phyloP scores from a whole-genome alignment of 2,329 filamentous ascomycete species.

The Sordariomycetes sp. region DNA sequence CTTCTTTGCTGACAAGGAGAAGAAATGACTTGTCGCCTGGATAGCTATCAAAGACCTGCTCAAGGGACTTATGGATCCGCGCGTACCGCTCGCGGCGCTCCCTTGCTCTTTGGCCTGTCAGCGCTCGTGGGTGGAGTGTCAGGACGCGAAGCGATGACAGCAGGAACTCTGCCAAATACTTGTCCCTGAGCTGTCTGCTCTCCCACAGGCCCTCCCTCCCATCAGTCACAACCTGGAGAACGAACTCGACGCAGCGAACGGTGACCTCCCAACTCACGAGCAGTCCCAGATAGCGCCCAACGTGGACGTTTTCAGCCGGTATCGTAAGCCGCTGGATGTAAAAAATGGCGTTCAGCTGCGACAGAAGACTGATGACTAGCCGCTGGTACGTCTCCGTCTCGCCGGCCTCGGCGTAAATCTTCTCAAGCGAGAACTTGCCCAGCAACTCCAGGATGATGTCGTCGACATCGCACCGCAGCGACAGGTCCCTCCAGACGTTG shows the following conservation, averaged over 20 bases:
- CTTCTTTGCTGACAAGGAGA: slow-evolving; percentile 25
- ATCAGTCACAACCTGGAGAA: slow-evolving; percentile 24
- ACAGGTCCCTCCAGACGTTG: slow-evolving; percentile 23
- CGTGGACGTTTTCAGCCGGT: slow-evolving; percentile 20
- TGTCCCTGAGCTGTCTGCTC: slow-evolving; percentile 19
- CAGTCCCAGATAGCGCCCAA: slow-evolving; percentile 25
- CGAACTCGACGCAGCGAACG: slow-evolving; percentile 25
- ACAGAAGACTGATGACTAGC: slow-evolving; percentile 22
- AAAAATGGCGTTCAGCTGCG: slow-evolving; percentile 28
- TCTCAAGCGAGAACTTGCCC: slow-evolving; percentile 30
- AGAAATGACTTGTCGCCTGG: slow-evolving; percentile 26
- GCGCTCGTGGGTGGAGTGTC: slow-evolving; percentile 25
- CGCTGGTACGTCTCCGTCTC: slow-evolving; percentile 19
- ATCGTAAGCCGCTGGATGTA: slow-evolving; percentile 28
- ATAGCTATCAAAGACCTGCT: slow-evolving; percentile 28
- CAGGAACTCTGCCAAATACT: slow-evolving; percentile 26
- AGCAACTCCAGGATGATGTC: slow-evolving; percentile 30
- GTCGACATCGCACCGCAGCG: slow-evolving; percentile 28
- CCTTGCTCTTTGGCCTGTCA: slow-evolving; percentile 18
- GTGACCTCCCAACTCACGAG: slow-evolving; percentile 30
- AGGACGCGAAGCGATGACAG: slow-evolving; percentile 25
- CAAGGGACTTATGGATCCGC: slow-evolving; percentile 24
- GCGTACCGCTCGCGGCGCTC: slow-evolving; percentile 27
- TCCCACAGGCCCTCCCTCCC: slow-evolving; percentile 24
- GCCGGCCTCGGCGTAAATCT: slow-evolving; percentile 24